phyloP scores from a whole-genome alignment of 2,329 filamentous ascomycete genomes.

The Hypocreales sp. region DNA sequence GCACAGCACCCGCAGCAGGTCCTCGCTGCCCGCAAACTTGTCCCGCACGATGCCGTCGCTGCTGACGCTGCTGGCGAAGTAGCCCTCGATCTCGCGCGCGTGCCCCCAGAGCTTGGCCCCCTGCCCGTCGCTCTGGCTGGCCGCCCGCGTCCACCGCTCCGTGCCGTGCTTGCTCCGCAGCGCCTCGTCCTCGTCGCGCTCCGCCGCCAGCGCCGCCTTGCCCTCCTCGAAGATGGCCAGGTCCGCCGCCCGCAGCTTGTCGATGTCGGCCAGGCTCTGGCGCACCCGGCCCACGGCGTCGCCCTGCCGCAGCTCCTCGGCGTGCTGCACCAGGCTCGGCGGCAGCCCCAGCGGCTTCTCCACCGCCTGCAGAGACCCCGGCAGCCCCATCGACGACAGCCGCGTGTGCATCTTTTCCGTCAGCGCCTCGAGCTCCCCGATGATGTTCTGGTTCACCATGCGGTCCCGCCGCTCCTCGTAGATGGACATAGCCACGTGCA shows the following conservation, averaged over 20 bases:
- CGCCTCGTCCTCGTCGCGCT: constrained; percentile 70
- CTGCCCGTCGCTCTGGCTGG: constrained; percentile 52
- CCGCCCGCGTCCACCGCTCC: constrained; percentile 61
- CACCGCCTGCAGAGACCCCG: constrained; percentile 81
- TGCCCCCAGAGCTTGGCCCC: constrained; percentile 58
- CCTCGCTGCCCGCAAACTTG: constrained; percentile 65
- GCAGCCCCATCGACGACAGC: constrained; percentile 70
- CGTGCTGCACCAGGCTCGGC: constrained; percentile 71
- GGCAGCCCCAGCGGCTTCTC: constrained; percentile 90
- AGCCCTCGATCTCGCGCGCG: constrained; percentile 67
- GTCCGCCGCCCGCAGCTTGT: constrained; percentile 75
- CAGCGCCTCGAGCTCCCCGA: constrained; percentile 68
- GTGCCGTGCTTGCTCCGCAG: constrained; percentile 70
- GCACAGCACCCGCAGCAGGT: constrained; percentile 58
- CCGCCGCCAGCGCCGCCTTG: constrained; percentile 57
- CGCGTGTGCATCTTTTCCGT: constrained; percentile 68
- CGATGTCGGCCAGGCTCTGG: constrained; percentile 72
- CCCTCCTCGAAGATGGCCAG: constrained; percentile 70
- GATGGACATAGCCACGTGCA: constrained; percentile 87
- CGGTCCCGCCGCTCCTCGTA: constrained; percentile 85
- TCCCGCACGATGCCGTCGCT: constrained; percentile 50
- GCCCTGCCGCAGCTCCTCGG: constrained; percentile 84
- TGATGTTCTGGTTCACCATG: constrained; percentile 77
- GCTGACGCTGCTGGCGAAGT: constrained; percentile 51
- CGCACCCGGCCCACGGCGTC: constrained; percentile 68